A percentile compares a stretch with the other conserved stretches of the same genome.
Conservation (phyloP, 2,329 filamentous ascomycete species). For the Fusarium torulosum region DNA sequence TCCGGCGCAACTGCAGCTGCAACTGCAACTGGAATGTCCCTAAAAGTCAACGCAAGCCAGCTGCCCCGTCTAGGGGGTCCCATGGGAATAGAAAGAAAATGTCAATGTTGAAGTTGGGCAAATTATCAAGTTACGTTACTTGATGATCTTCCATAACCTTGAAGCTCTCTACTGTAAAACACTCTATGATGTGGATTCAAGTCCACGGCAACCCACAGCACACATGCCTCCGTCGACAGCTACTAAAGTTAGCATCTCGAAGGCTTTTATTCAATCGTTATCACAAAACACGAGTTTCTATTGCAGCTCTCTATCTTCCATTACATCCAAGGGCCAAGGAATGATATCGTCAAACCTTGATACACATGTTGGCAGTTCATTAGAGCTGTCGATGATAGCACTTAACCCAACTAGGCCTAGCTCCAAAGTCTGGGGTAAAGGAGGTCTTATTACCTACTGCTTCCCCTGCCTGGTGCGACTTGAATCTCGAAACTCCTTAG, state of each 20-base stretch:
- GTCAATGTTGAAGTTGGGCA: too few relatives aligned
- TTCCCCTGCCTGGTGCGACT: conserved; percentile 27
- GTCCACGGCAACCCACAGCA: too few relatives aligned
- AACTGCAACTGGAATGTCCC: conserved; percentile 3
- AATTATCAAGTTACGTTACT: too few relatives aligned
- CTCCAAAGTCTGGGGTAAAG: background rate
- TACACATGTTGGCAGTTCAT: background rate
- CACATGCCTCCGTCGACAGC: too few relatives aligned
- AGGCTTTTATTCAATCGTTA: too few relatives aligned
- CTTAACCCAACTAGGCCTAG: background rate
- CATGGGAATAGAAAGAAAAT: too few relatives aligned
- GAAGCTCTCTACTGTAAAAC: too few relatives aligned
- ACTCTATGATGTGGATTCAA: too few relatives aligned
- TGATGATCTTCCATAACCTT: too few relatives aligned
- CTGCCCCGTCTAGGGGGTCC: too few relatives aligned
- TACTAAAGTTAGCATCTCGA: too few relatives aligned
- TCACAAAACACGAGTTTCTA: background rate
- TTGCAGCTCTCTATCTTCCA: too few relatives aligned
- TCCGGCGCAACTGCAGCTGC: conserved; percentile 11
- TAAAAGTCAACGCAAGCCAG: background rate
- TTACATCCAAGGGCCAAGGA: background rate
- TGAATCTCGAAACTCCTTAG: conserved; percentile 24
- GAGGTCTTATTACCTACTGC: background rate
- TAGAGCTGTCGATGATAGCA: background rate
- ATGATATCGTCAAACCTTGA: background rate